Percentiles rank a stretch among this genome's conserved stretches.
phyloP scores from a whole-genome alignment of 345 rosid species.

The Triadica sebifera region DNA sequence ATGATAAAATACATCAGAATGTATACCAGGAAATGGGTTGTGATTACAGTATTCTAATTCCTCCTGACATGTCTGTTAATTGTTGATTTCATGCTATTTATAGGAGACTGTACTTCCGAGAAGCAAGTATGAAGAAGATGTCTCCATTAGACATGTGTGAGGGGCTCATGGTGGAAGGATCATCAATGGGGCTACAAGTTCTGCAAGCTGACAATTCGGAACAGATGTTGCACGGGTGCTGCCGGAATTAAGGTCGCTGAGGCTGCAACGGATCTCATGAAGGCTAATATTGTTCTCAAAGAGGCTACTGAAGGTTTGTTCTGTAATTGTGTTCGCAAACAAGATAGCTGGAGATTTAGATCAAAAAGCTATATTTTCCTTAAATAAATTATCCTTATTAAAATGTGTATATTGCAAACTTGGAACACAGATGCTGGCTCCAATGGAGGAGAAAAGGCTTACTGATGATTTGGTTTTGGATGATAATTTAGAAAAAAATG shows the following conservation, averaged over 20 bases:
- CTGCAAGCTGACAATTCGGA: constrained; percentile 64
- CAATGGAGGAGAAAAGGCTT: constrained; percentile 56
- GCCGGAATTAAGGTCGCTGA: constrained; percentile 84
- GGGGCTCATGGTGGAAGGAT: constrained; percentile 99
- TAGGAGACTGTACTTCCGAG: constrained; percentile 51
- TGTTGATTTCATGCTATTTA: constrained; percentile 4
- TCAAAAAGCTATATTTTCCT: background rate
- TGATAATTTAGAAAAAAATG: constrained; percentile 65
- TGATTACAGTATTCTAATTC: background rate
- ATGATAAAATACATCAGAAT: too few relatives aligned
- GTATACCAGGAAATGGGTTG: background rate
- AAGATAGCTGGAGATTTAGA: background rate
- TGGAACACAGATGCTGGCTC: constrained; percentile 35
- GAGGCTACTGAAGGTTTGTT: constrained; percentile 48
- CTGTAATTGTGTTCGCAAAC: background rate
- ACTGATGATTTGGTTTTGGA: constrained; percentile 69
- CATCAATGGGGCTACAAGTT: constrained; percentile 91
- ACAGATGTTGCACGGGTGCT: constrained; percentile 75
- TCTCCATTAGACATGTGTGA: constrained; percentile 56
- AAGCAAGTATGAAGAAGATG: constrained; percentile 68
- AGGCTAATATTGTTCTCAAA: constrained; percentile 57
- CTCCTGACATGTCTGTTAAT: background rate
- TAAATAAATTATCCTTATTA: background rate
- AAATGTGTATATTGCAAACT: background rate
- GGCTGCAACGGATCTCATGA: constrained; percentile 68